A percentile compares a stretch with the other conserved stretches of the same genome.
phyloP scores from a whole-genome alignment of 768 basidiomycete species.

The Cyclocybe aegerita region DNA sequence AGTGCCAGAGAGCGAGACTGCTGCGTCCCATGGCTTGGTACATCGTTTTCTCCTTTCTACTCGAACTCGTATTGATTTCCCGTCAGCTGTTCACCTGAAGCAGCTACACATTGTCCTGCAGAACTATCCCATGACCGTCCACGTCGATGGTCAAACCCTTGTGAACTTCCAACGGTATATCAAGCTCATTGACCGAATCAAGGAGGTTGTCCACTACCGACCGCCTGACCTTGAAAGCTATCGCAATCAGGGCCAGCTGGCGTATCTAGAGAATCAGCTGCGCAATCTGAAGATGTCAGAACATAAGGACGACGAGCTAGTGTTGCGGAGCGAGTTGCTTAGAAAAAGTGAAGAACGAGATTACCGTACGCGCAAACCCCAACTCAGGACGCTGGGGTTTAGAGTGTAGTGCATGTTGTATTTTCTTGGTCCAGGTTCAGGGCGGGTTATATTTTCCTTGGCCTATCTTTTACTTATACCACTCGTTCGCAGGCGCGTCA shows the following conservation, averaged over 20 bases:
- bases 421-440: too few species aligned
- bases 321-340: conserved; percentile 29
- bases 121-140: conserved; percentile 24
- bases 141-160: conserved; percentile 30
- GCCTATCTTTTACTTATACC: background rate
- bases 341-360: conserved; percentile 26
- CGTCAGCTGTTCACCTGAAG: conserved; percentile 38
- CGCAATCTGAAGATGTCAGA: conserved; percentile 24
- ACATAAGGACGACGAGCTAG: conserved; percentile 31
- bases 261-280: conserved; percentile 42
- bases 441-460: background rate
- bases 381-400: conserved; percentile 16
- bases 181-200: conserved; percentile 35
- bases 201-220: conserved; percentile 28
- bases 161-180: conserved; percentile 44
- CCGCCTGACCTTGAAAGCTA: conserved; percentile 32
- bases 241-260: conserved; percentile 32
- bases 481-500: background rate
- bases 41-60: conserved; percentile 4
- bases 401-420: conserved; percentile 1
- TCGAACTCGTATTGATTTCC: background rate
- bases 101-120: conserved; percentile 32
- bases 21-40: conserved; percentile 44
- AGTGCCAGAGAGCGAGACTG: conserved; percentile 20
- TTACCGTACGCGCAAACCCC: conserved; percentile 11